Percentiles rank a stretch among this genome's conserved stretches.
phyloP scores from a whole-genome alignment of 352 stramenopile species.

The Phytopythium kandeliae region DNA sequence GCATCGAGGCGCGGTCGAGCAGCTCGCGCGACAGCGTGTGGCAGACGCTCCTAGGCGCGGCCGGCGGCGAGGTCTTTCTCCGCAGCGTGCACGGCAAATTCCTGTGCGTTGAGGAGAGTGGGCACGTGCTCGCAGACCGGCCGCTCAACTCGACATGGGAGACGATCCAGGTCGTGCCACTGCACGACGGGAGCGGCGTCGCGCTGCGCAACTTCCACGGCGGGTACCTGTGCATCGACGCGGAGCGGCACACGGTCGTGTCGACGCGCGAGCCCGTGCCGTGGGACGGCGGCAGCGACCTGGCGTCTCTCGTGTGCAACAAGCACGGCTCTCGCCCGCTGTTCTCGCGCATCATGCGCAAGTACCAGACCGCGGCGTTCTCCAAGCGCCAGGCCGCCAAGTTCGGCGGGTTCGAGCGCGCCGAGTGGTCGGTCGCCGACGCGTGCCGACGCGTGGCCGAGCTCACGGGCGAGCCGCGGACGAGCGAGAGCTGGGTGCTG shows the following conservation, averaged over 20 bases:
- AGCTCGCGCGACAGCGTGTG: constrained; percentile 34
- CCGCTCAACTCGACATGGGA: constrained; percentile 81
- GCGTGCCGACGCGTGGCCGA: constrained; percentile 54
- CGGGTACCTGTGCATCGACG: constrained; percentile 70
- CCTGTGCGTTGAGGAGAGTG: constrained; percentile 72
- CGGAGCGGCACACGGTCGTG: constrained; percentile 26
- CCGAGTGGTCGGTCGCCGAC: constrained; percentile 44
- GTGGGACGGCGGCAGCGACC: constrained; percentile 58
- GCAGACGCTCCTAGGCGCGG: constrained; percentile 59
- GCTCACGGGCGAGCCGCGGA: constrained; percentile 49
- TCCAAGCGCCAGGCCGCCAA: constrained; percentile 33
- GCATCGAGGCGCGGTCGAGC: constrained; percentile 31
- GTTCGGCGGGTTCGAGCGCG: constrained; percentile 48
- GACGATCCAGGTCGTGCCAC: constrained; percentile 79
- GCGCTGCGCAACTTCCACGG: constrained; percentile 76
- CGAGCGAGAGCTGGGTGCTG: constrained; percentile 47
- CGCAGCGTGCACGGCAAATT: constrained; percentile 81
- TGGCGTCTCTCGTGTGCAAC: constrained; percentile 75
- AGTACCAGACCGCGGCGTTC: constrained; percentile 63
- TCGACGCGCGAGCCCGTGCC: constrained; percentile 44
- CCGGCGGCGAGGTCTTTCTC: constrained; percentile 53
- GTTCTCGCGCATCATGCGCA: constrained; percentile 64
- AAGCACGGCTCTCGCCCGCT: constrained; percentile 43
- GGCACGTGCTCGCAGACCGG: constrained; percentile 63
- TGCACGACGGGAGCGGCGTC: constrained; percentile 38